Evolutionary conservation across 2,329 filamentous ascomycete genomes (phyloP).

Genomic region (Talaromyces verruculosus): DNA sequence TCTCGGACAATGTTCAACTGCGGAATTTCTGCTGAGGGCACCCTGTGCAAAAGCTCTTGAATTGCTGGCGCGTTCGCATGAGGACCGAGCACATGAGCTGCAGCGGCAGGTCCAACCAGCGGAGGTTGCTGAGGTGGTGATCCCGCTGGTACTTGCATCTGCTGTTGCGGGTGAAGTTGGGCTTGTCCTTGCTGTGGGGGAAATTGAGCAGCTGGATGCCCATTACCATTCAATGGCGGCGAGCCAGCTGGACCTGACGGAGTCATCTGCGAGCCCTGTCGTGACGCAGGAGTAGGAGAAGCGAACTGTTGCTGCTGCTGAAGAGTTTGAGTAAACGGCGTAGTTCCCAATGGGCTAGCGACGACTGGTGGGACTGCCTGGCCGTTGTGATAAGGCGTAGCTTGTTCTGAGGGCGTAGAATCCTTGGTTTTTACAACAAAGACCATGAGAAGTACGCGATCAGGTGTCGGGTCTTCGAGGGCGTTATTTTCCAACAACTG

Average conservation of each 20-base stretch:
- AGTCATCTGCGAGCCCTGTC: conserved; percentile 17
- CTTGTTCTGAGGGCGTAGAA: conserved; percentile 40
- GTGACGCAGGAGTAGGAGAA: conserved; percentile 26
- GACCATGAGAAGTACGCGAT: conserved; percentile 77
- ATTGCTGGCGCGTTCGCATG: conserved; percentile 65
- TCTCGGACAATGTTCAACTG: conserved; percentile 73
- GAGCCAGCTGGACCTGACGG: conserved; percentile 7
- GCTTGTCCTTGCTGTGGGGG: conserved; percentile 12
- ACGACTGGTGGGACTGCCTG: conserved; percentile 34
- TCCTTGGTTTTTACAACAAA: conserved; percentile 73
- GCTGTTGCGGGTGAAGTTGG: conserved; percentile 23
- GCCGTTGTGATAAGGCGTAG: conserved; percentile 41
- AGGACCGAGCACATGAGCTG: conserved; percentile 63
- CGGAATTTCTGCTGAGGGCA: conserved; percentile 64
- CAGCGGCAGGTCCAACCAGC: conserved; percentile 55
- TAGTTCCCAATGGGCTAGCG: conserved; percentile 36
- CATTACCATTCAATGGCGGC: not conserved
- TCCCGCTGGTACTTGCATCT: conserved; percentile 22
- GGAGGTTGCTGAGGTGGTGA: conserved; percentile 26
- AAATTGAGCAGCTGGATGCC: conserved; percentile 12
- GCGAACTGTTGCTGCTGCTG: conserved; percentile 29
- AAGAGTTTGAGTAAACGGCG: conserved; percentile 30
- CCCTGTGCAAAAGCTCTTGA: conserved; percentile 67
- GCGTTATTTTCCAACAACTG: conserved; percentile 82
- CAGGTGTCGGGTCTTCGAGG: conserved; percentile 68